Conservation (phyloP, 352 stramenopile genomes). For the Phytophthora sojae region DNA sequence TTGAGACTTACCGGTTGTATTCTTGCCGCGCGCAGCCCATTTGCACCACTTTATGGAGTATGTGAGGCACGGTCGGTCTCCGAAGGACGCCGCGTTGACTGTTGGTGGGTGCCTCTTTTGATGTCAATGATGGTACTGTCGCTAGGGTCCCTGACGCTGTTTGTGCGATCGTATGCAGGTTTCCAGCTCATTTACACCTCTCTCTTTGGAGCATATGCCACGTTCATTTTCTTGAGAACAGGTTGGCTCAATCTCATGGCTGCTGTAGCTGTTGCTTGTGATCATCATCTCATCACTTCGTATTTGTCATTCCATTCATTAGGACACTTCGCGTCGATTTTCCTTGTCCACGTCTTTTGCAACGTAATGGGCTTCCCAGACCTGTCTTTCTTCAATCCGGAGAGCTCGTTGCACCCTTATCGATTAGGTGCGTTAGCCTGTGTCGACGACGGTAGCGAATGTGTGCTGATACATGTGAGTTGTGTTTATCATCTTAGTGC, state of each 20-base stretch:
- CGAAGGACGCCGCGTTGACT: slow-evolving; percentile 79
- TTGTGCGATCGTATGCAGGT: slow-evolving; percentile 39
- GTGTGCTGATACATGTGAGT: slow-evolving; percentile 10
- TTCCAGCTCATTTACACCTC: slow-evolving; percentile 97
- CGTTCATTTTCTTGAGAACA: slow-evolving; percentile 93
- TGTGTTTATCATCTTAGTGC: slow-evolving; percentile 42
- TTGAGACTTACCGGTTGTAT: background rate
- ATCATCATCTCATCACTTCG: slow-evolving; percentile 1
- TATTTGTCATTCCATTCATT: slow-evolving; percentile 5
- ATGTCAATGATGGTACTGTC: background rate
- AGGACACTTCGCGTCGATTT: slow-evolving; percentile 91
- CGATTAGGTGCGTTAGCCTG: slow-evolving; percentile 61
- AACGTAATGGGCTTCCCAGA: slow-evolving; percentile 96
- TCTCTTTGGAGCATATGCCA: slow-evolving; percentile 96
- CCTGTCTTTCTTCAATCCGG: slow-evolving; percentile 82
- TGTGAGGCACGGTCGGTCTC: slow-evolving; percentile 68
- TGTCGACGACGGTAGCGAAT: background rate
- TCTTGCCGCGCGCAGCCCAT: slow-evolving; percentile 59
- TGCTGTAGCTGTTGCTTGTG: background rate
- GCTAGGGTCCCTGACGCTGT: slow-evolving; percentile 4
- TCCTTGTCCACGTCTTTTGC: slow-evolving; percentile 94
- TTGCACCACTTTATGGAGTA: slow-evolving; percentile 91
- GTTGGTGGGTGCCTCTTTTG: slow-evolving; percentile 50
- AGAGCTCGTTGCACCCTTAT: slow-evolving; percentile 78
- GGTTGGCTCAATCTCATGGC: slow-evolving; percentile 37